Evolutionary conservation across 352 stramenopile genomes (phyloP).

Genomic region (Pythium apleroticum): DNA sequence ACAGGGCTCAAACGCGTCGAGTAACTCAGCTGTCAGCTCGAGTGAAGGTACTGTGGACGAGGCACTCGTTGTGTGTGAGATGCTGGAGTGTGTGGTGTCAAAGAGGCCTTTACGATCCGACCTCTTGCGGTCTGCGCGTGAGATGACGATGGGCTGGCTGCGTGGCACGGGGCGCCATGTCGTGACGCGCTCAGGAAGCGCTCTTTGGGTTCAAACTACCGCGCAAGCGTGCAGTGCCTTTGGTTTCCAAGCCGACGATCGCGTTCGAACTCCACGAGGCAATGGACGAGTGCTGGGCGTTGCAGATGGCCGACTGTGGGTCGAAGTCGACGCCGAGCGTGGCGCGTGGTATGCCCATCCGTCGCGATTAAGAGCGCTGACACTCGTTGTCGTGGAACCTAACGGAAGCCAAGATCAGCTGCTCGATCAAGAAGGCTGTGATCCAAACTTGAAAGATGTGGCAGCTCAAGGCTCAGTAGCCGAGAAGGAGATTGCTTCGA

Average conservation of each 20-base stretch:
- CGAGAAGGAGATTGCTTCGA: too few species aligned
- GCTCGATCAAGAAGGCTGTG: too few species aligned
- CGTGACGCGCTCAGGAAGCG: constrained; percentile 53
- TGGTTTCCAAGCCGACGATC: constrained; percentile 57
- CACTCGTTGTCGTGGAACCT: constrained; percentile 17
- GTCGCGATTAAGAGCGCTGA: constrained; percentile 53
- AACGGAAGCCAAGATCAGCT: too few species aligned
- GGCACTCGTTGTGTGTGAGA: constrained; percentile 56
- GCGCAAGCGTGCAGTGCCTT: constrained; percentile 31
- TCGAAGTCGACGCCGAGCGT: constrained; percentile 74
- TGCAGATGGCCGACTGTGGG: constrained; percentile 62
- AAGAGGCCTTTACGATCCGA: constrained; percentile 26
- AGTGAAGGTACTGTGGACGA: constrained; percentile 40
- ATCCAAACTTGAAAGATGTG: too few species aligned
- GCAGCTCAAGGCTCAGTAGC: too few species aligned
- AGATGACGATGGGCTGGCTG: constrained; percentile 63
- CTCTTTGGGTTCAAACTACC: constrained; percentile 74
- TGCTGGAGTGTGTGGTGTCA: constrained; percentile 48
- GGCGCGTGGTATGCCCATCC: constrained; percentile 83
- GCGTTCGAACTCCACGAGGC: constrained; percentile 72
- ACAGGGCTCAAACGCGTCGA: not conserved
- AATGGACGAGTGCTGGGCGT: constrained; percentile 70
- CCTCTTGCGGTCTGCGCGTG: constrained; percentile 39
- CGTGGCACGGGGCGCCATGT: constrained; percentile 46
- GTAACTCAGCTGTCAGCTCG: not conserved